phyloP scores from a whole-genome alignment of 345 rosid species.

The Euphorbia peplus region DNA sequence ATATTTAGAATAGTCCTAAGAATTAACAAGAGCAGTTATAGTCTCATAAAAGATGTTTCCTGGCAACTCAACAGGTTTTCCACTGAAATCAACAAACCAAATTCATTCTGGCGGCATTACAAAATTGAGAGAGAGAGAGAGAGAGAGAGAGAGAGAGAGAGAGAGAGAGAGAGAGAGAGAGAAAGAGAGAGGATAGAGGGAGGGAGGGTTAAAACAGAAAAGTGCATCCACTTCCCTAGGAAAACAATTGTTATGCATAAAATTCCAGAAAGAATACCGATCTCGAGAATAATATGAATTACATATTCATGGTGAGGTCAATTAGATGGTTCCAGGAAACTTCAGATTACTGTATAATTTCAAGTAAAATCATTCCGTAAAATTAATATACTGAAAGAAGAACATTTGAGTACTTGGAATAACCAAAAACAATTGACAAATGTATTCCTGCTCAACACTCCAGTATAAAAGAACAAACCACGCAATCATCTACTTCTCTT shows the following conservation, averaged over 20 bases:
- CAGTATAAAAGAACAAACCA: not conserved
- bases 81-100: not conserved
- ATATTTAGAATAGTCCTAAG: not conserved
- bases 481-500: constrained; percentile 1
- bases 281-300: not conserved
- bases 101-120: not conserved
- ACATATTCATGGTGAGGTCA: not conserved
- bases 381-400: not conserved
- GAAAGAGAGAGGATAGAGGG: too few relatives aligned
- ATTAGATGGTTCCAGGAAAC: not conserved
- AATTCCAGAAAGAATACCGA: not conserved
- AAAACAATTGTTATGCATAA: not conserved
- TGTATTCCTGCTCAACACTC: not conserved
- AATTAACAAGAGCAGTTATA: constrained; percentile 4
- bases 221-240: not conserved
- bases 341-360: not conserved
- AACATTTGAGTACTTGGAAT: not conserved
- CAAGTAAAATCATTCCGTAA: not conserved
- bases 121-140: not conserved
- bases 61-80: not conserved
- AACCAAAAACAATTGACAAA: not conserved
- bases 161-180: not conserved
- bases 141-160: not conserved
- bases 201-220: too few relatives aligned
- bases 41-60: not conserved